A percentile compares a stretch with the other conserved stretches of the same genome.
phyloP scores from a whole-genome alignment of 179 eudicot species.

The Drosera spatulata region DNA sequence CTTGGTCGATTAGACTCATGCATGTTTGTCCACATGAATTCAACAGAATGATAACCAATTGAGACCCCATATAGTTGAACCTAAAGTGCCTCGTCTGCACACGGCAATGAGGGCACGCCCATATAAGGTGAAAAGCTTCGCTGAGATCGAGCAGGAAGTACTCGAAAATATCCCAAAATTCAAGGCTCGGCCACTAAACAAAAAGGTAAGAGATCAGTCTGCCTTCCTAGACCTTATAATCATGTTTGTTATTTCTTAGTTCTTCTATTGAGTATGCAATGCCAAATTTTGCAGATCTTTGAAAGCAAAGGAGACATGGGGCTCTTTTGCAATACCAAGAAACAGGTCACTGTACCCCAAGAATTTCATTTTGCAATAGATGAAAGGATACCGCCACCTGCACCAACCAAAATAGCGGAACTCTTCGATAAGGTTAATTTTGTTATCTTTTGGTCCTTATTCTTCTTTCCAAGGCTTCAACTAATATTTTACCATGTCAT shows the following conservation, averaged over 20 bases:
- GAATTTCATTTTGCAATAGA: slow-evolving; percentile 83
- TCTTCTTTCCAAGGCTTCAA: not conserved
- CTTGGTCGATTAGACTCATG: too few species aligned
- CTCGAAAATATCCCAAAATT: slow-evolving; percentile 74
- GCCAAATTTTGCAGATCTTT: slow-evolving; percentile 45
- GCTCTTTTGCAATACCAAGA: slow-evolving; percentile 55
- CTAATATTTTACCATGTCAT: not conserved
- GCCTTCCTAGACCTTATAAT: not conserved
- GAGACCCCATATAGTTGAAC: slow-evolving; percentile 64
- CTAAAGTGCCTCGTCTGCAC: slow-evolving; percentile 75
- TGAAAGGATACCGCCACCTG: slow-evolving; percentile 69
- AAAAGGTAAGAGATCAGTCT: slow-evolving; percentile 40
- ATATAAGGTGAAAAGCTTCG: slow-evolving; percentile 51
- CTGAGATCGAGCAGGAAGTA: slow-evolving; percentile 73
- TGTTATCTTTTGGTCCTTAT: not conserved
- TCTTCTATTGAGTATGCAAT: not conserved
- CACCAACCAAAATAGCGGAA: slow-evolving; percentile 39
- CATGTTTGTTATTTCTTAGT: not conserved
- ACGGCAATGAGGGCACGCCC: slow-evolving; percentile 92
- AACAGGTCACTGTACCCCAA: slow-evolving; percentile 67
- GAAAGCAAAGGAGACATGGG: slow-evolving; percentile 93
- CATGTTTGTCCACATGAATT: not conserved
- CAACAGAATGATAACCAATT: slow-evolving; percentile 44
- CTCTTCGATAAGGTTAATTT: slow-evolving; percentile 74
- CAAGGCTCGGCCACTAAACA: slow-evolving; percentile 89